phyloP scores from a whole-genome alignment of 2,329 filamentous ascomycete genomes.

The Orbilia ellipsospora region DNA sequence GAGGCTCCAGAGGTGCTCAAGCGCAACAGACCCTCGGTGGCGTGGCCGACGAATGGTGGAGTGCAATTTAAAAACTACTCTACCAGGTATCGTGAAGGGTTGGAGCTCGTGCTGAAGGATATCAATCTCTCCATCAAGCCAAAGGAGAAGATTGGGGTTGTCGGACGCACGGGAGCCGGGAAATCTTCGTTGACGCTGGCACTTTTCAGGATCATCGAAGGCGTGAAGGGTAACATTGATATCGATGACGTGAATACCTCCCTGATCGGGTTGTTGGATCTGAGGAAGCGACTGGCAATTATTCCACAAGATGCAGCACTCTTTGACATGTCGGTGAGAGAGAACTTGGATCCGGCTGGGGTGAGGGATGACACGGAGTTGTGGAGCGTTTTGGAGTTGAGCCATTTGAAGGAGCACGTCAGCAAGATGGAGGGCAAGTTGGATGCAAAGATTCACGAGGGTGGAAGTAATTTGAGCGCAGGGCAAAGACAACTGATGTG shows the following conservation, averaged over 20 bases:
- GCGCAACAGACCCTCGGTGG: constrained; percentile 83
- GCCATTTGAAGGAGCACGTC: constrained; percentile 90
- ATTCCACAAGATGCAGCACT: constrained; percentile 97
- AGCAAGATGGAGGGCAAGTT: constrained; percentile 86
- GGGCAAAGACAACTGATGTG: constrained; percentile 95
- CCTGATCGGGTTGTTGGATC: constrained; percentile 86
- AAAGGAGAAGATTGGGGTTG: constrained; percentile 97
- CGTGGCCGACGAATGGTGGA: constrained; percentile 89
- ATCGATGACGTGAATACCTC: constrained; percentile 93
- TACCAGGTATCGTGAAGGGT: constrained; percentile 86
- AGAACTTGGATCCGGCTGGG: constrained; percentile 89
- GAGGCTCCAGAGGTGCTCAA: constrained; percentile 95
- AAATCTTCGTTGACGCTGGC: constrained; percentile 94
- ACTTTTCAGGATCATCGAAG: constrained; percentile 95
- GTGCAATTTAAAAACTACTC: constrained; percentile 94
- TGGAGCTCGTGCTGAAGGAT: constrained; percentile 93
- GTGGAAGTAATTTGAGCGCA: constrained; percentile 93
- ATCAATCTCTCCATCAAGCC: constrained; percentile 92
- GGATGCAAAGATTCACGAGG: constrained; percentile 91
- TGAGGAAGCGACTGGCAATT: constrained; percentile 89
- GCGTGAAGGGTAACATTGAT: constrained; percentile 81
- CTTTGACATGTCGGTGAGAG: constrained; percentile 90
- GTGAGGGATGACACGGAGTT: constrained; percentile 97
- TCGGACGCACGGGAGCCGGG: constrained; percentile 93
- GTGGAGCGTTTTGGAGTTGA: constrained; percentile 95